Evolutionary conservation across 805 yeast genomes (phyloP).

Genomic region (Maudiozyma serrabonitensis): DNA sequence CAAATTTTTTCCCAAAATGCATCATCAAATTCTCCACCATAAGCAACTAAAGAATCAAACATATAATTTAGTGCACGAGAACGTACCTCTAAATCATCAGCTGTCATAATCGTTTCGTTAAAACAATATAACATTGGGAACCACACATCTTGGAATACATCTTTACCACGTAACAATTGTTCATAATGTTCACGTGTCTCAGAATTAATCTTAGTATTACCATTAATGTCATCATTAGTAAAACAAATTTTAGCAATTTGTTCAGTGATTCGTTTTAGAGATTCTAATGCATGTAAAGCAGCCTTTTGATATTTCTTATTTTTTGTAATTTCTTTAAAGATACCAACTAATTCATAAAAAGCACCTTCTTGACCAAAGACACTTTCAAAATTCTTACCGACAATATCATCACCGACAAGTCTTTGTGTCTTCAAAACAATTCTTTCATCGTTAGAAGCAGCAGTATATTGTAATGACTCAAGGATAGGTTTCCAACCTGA

Average conservation of each 20-base stretch:
- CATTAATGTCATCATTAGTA: slow-evolving; percentile 5
- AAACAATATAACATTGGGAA: slow-evolving; percentile 79
- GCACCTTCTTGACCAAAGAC: slow-evolving; percentile 62
- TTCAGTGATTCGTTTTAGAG: slow-evolving; percentile 52
- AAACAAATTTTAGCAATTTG: slow-evolving; percentile 43
- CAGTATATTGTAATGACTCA: slow-evolving; percentile 66
- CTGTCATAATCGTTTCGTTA: slow-evolving; percentile 84
- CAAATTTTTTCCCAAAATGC: slow-evolving; percentile 80
- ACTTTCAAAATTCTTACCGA: slow-evolving; percentile 48
- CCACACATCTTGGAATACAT: slow-evolving; percentile 54
- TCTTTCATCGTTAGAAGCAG: slow-evolving; percentile 42
- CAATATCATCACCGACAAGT: slow-evolving; percentile 48
- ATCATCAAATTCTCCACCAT: slow-evolving; percentile 66
- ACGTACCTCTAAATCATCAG: slow-evolving; percentile 89
- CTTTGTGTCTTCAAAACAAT: slow-evolving; percentile 57
- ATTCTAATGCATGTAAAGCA: slow-evolving; percentile 72
- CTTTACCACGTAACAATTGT: slow-evolving; percentile 28
- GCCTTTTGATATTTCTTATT: slow-evolving; percentile 73
- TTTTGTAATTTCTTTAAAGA: slow-evolving; percentile 74
- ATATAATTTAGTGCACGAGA: slow-evolving; percentile 75
- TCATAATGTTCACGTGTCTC: slow-evolving; percentile 12
- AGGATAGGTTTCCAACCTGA: slow-evolving; percentile 95
- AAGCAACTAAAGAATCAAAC: slow-evolving; percentile 70
- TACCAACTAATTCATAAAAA: slow-evolving; percentile 52
- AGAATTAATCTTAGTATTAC: not conserved